Conservation (phyloP, 176 grass and related monocot species). For the Triticum turgidum region DNA sequence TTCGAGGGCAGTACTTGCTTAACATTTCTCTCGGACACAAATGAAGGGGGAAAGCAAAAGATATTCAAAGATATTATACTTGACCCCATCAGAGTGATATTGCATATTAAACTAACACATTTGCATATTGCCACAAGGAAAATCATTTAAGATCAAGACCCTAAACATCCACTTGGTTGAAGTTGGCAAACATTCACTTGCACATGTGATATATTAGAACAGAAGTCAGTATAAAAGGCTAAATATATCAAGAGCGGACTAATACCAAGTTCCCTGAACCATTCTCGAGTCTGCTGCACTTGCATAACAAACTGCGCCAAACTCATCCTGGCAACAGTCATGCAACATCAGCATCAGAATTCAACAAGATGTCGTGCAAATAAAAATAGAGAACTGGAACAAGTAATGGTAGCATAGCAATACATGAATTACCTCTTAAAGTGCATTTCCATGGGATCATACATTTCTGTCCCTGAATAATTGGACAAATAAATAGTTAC, state of each 20-base stretch:
- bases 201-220: not conserved
- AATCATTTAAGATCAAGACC: too few relatives aligned
- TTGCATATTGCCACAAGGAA: too few relatives aligned
- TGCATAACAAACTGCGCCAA: not conserved
- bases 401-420: not conserved
- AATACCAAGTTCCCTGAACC: not conserved
- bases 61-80: too few relatives aligned
- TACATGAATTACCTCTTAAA: not conserved
- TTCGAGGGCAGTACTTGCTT: too few relatives aligned
- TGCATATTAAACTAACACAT: not conserved
- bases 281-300: not conserved
- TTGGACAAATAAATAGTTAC: not conserved
- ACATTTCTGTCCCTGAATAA: not conserved
- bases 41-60: too few relatives aligned
- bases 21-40: too few relatives aligned
- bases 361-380: not conserved
- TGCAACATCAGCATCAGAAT: not conserved
- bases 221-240: not conserved
- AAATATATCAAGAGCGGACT: not conserved
- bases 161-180: too few relatives aligned
- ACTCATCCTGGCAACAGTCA: not conserved
- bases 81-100: not conserved
- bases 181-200: too few relatives aligned
- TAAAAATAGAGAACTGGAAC: not conserved
- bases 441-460: not conserved